These are phyloP conservation scores for Sutorius australiensis DNA, from an alignment of 768 basidiomycete genomes.

Conservation along the genomic window DNA sequence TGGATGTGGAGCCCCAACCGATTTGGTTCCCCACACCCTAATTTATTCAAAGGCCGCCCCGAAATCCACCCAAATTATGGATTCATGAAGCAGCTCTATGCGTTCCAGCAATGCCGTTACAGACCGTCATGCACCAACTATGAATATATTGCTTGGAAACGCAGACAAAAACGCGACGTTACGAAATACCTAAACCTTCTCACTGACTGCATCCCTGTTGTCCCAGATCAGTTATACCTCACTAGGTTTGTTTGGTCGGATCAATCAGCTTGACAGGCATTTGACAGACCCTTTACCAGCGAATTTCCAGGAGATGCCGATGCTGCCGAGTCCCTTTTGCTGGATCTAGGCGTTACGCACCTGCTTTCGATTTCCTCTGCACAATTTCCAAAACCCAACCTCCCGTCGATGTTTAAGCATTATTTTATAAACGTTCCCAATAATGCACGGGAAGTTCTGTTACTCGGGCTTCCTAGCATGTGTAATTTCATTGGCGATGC, in stretches of 20 bases:
- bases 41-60: slow-evolving; percentile 33
- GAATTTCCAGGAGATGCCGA: slow-evolving; percentile 54
- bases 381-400: slow-evolving; percentile 33
- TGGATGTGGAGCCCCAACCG: neutral
- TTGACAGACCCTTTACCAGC: slow-evolving; percentile 27
- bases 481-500: slow-evolving; percentile 46
- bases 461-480: slow-evolving; percentile 45
- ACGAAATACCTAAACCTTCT: slow-evolving; percentile 49
- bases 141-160: slow-evolving; percentile 57
- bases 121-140: slow-evolving; percentile 39
- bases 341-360: slow-evolving; percentile 52
- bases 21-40: slow-evolving; percentile 8
- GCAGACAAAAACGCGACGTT: slow-evolving; percentile 50
- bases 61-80: slow-evolving; percentile 41
- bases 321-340: slow-evolving; percentile 47
- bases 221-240: slow-evolving; percentile 48
- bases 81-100: slow-evolving; percentile 57
- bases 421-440: slow-evolving; percentile 42
- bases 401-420: slow-evolving; percentile 34
- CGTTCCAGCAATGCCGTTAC: slow-evolving; percentile 50
- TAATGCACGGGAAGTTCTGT: slow-evolving; percentile 36
- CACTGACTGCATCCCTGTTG: slow-evolving; percentile 48
- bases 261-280: neutral
- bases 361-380: slow-evolving; percentile 53
- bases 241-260: slow-evolving; percentile 38